Percentiles rank a stretch among this genome's conserved stretches.
Conservation (phyloP, 1,139 yeast species). For the Taiozyma sp. region DNA sequence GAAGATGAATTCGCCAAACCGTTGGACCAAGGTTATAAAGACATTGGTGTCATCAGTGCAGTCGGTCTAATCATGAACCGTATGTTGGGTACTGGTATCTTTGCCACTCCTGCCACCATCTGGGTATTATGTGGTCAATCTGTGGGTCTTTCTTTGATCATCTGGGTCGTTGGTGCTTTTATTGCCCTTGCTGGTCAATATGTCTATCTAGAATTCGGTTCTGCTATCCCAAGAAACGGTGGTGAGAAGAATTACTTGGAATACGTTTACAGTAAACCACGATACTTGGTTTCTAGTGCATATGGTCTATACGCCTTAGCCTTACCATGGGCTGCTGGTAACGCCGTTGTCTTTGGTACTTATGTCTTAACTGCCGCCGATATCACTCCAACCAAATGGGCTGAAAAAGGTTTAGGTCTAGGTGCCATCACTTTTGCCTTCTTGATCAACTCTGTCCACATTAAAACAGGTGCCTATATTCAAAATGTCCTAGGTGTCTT, state of each 20-base stretch:
- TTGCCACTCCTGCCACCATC: constrained; percentile 79
- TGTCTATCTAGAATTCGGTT: constrained; percentile 80
- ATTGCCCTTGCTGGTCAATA: constrained; percentile 70
- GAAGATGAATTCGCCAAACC: constrained; percentile 10
- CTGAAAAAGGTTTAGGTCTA: constrained; percentile 67
- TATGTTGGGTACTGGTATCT: constrained; percentile 86
- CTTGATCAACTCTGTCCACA: constrained; percentile 54
- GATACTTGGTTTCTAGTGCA: constrained; percentile 64
- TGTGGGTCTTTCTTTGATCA: constrained; percentile 62
- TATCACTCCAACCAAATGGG: constrained; percentile 63
- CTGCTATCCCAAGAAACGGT: constrained; percentile 80
- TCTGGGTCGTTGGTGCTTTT: constrained; percentile 76
- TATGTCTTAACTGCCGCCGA: constrained; percentile 65
- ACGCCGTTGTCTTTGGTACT: constrained; percentile 46
- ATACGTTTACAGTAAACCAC: constrained; percentile 63
- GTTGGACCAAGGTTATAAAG: constrained; percentile 23
- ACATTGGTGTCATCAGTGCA: constrained; percentile 24
- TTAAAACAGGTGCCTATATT: constrained; percentile 59
- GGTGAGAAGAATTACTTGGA: constrained; percentile 86
- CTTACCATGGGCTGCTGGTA: constrained; percentile 85
- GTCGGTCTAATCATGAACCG: constrained; percentile 56
- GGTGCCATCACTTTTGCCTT: constrained; percentile 73
- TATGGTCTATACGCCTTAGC: constrained; percentile 72
- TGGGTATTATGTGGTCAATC: constrained; percentile 58
- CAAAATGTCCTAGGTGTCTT: constrained; percentile 68